A percentile compares a stretch with the other conserved stretches of the same genome.
These are phyloP conservation scores for Pontederia crassipes DNA, from an alignment of 176 grass and related monocot genomes.

Conservation along the genomic window DNA sequence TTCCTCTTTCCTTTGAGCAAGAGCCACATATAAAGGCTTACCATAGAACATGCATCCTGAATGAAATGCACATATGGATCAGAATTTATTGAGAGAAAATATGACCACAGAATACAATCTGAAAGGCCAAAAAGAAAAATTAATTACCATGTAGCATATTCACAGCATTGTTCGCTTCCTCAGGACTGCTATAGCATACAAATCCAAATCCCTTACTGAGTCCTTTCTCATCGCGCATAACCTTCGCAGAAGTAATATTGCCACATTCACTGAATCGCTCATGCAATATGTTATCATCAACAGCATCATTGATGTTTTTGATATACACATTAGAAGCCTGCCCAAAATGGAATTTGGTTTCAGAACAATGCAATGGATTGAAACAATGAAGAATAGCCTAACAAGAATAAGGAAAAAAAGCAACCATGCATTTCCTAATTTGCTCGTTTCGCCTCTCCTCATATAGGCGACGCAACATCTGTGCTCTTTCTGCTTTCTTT, in stretches of 20 bases:
- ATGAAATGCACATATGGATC: conserved; percentile 6
- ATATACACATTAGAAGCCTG: conserved; percentile 81
- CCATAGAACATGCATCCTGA: conserved; percentile 65
- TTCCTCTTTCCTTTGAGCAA: conserved; percentile 77
- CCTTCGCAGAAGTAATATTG: conserved; percentile 58
- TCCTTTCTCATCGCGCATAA: conserved; percentile 74
- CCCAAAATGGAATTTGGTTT: conserved; percentile 4
- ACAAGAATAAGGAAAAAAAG: neutral
- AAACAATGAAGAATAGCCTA: neutral
- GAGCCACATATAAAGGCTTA: conserved; percentile 78
- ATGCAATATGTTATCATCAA: conserved; percentile 46
- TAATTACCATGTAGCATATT: conserved; percentile 52
- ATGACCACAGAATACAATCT: neutral
- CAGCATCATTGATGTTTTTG: conserved; percentile 61
- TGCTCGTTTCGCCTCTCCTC: conserved; percentile 68
- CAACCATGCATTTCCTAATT: conserved; percentile 65
- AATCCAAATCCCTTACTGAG: conserved; percentile 88
- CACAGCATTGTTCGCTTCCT: conserved; percentile 64
- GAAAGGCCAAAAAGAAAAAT: neutral
- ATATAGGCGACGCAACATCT: conserved; percentile 46
- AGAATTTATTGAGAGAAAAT: neutral
- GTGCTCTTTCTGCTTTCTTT: conserved; percentile 69
- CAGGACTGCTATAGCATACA: conserved; percentile 59
- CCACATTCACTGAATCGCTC: conserved; percentile 65
- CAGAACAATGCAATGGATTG: neutral